Percentiles rank a stretch among this genome's conserved stretches.
Evolutionary conservation across 2,329 filamentous ascomycete species (phyloP).

Genomic region (Eutypa lata): DNA sequence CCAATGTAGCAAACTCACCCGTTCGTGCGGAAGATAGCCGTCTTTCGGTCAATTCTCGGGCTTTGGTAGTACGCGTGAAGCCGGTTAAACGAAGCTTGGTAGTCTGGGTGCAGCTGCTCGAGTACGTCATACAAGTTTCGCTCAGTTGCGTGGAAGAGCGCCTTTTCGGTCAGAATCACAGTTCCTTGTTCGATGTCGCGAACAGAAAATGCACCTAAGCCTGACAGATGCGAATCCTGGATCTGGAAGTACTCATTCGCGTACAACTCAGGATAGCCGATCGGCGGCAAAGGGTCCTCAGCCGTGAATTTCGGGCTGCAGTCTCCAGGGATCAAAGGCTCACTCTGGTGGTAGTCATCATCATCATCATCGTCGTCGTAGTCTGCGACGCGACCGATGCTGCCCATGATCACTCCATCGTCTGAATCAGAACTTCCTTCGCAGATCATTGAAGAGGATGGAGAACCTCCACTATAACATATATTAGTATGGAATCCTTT

Average conservation of each 20-base stretch:
- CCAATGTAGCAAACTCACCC: constrained; percentile 32
- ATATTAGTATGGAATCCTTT: too few relatives aligned
- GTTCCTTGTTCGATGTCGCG: constrained; percentile 35
- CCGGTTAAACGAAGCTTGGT: constrained; percentile 31
- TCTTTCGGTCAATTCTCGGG: constrained; percentile 26
- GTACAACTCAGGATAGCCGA: constrained; percentile 12
- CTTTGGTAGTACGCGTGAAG: constrained; percentile 34
- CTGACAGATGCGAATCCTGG: constrained; percentile 36
- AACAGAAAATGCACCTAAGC: constrained; percentile 46
- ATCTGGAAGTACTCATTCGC: constrained; percentile 40
- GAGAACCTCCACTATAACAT: too few relatives aligned
- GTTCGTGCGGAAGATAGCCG: constrained; percentile 44
- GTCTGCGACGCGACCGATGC: too few relatives aligned
- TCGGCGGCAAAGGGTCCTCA: too few relatives aligned
- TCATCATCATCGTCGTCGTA: too few relatives aligned
- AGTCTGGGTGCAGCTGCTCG: constrained; percentile 26
- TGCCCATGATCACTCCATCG: too few relatives aligned
- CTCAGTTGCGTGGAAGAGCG: constrained; percentile 34
- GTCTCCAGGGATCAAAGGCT: too few relatives aligned
- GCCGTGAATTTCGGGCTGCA: too few relatives aligned
- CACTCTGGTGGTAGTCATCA: too few relatives aligned
- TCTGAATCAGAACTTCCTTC: too few relatives aligned
- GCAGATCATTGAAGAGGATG: too few relatives aligned
- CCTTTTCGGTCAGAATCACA: constrained; percentile 42
- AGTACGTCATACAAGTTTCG: constrained; percentile 32